Evolutionary conservation across 2,329 filamentous ascomycete genomes (phyloP).

Genomic region (Apiospora rasikravindrae): DNA sequence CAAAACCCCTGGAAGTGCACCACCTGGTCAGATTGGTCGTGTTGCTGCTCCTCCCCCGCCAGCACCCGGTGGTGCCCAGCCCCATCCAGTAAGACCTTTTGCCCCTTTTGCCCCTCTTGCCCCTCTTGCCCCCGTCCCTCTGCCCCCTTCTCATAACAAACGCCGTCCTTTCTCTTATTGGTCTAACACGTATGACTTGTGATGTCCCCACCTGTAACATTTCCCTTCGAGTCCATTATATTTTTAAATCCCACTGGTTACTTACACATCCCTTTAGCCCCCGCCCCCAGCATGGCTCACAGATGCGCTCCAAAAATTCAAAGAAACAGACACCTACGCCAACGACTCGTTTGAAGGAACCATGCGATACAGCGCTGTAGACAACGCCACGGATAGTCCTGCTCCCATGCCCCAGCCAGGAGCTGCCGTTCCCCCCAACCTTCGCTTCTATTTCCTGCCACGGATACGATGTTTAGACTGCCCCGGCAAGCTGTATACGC

Average conservation of each 20-base stretch:
- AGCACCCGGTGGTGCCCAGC: conserved; percentile 56
- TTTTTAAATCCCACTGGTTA: conserved; percentile 28
- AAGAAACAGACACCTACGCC: conserved; percentile 69
- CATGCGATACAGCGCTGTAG: conserved; percentile 89
- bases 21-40: conserved; percentile 66
- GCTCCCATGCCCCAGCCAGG: conserved; percentile 56
- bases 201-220: conserved; percentile 22
- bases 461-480: conserved; percentile 92
- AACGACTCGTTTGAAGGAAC: conserved; percentile 84
- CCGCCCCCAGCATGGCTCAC: conserved; percentile 86
- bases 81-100: conserved; percentile 63
- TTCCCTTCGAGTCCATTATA: conserved; percentile 23
- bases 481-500: conserved; percentile 91
- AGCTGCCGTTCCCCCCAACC: conserved; percentile 61
- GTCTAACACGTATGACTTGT: conserved; percentile 40
- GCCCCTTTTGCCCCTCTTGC: conserved; percentile 24
- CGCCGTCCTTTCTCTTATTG: conserved; percentile 37
- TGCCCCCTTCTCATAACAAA: conserved; percentile 25
- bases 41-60: conserved; percentile 69
- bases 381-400: conserved; percentile 71
- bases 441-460: conserved; percentile 84
- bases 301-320: conserved; percentile 72
- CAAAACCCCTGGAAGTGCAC: conserved; percentile 36
- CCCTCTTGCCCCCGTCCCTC: conserved; percentile 20
- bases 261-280: conserved; percentile 60